Percentiles rank a stretch among this genome's conserved stretches.
Evolutionary conservation across 2,329 filamentous ascomycete species (phyloP).

Genomic region (Aspergillaceae sp.): DNA sequence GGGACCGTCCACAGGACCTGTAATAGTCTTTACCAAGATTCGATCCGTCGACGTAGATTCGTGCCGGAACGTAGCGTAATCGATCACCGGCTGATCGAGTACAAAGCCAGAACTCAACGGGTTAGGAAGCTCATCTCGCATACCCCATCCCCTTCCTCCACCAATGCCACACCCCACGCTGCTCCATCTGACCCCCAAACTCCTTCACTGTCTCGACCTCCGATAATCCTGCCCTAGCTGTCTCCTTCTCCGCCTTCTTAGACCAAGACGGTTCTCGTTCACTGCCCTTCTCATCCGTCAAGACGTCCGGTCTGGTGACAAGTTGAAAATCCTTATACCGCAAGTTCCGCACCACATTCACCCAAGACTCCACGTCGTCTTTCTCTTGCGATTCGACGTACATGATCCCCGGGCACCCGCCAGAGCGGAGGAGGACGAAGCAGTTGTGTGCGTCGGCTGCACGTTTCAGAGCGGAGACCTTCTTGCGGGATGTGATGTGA

Average conservation of each 20-base stretch:
- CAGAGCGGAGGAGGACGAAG: conserved; percentile 58
- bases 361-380: conserved; percentile 52
- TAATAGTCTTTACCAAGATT: no score
- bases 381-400: conserved; percentile 58
- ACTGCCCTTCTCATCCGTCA: conserved; percentile 15
- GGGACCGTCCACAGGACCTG: no score
- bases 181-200: conserved; percentile 55
- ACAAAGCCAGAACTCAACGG: no score
- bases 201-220: conserved; percentile 58
- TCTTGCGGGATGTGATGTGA: conserved; percentile 73
- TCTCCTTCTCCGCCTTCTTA: conserved; percentile 2
- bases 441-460: conserved; percentile 52
- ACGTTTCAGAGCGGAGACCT: conserved; percentile 57
- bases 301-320: conserved; percentile 43
- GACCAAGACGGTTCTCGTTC: neutral
- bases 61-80: no score
- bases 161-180: conserved; percentile 53
- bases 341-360: conserved; percentile 54
- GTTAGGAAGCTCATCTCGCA: conserved; percentile 6
- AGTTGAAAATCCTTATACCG: conserved; percentile 68
- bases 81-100: no score
- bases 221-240: conserved; percentile 31
- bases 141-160: conserved; percentile 61
- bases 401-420: conserved; percentile 67
- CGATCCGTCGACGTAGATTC: no score